Evolutionary conservation across 768 basidiomycete species (phyloP), one percentile per base, ranked within the genome.

Genomic region (Amanita jacksonii): DNA sequence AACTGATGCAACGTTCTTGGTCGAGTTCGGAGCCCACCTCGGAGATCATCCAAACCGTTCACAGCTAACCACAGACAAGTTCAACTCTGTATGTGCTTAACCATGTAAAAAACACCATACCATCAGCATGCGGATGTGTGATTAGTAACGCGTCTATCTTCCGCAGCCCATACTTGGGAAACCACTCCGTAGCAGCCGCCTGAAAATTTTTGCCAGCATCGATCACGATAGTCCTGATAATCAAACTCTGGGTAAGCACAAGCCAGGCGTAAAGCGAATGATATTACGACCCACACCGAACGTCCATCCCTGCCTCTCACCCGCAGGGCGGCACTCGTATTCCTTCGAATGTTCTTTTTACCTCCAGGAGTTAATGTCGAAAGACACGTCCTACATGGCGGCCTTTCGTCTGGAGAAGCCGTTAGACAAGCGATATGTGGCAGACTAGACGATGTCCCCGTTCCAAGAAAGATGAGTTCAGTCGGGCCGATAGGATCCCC

Each of bases 51-150:
- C 45, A 94, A 61, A 3, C 91, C 91, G 54, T 90, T 89, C 67
- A 90, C 87, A 5, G 91, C 90, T 70, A 40, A 12, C 36, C 38
- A 31, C 38, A 6, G 6, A 13, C 28, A 36, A 18, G 44, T 9
- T 25, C 46, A 22, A 18, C n/a, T 24, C 42, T 38, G 15, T 27
- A n/a, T n/a, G 47, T 37, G 49, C 10, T 13, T 47, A 39, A 15
- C 5, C 16, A 23, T 20, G n/a, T 24, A n/a, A 22, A 10, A 42
- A 36, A 16, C 15, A 22, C 42, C 63, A 31, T 49, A 71, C 69
- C 85, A 62, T 89, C 87, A 28, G 87, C 85, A 63, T 93, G 91
- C 6, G 86, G 79, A 61, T 93, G 90, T 0, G 89, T 92, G 32
- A 94, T 76, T 12, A 96, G 65, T 8, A 94, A 52, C 27, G 66